Evolutionary conservation across 2,329 filamentous ascomycete genomes (phyloP).

Genomic region (Scytalidium sp.): DNA sequence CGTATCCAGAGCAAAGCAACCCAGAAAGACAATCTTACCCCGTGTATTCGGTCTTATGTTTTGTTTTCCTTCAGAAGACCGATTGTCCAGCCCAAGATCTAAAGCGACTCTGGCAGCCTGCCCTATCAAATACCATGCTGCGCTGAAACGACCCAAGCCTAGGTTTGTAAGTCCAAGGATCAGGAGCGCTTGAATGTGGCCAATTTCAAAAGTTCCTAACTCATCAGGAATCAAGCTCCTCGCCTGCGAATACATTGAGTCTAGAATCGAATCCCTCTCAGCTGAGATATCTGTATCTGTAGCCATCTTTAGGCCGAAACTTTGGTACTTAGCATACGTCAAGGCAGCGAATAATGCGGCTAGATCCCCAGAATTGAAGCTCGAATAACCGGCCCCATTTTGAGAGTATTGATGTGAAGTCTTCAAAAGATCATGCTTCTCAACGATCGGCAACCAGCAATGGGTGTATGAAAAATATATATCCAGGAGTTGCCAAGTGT

Average conservation of each 20-base stretch:
- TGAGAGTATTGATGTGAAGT: conserved; percentile 28
- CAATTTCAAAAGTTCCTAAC: conserved; percentile 44
- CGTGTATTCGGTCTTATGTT: conserved; percentile 22
- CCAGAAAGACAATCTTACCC: conserved; percentile 45
- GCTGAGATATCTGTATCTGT: conserved; percentile 2
- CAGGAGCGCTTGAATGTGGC: conserved; percentile 54
- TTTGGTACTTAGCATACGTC: conserved; percentile 54
- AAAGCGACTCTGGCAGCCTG: conserved; percentile 56
- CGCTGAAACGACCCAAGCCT: conserved; percentile 50
- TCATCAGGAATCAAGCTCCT: conserved; percentile 46
- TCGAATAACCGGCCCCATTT: conserved; percentile 3
- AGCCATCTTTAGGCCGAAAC: conserved; percentile 30
- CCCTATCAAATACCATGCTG: conserved; percentile 64
- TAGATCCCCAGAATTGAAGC: conserved; percentile 36
- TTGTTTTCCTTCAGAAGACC: conserved; percentile 16
- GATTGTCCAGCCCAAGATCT: conserved; percentile 37
- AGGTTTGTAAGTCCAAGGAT: conserved; percentile 62
- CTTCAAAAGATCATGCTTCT: conserved; percentile 48
- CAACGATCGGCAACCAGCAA: conserved; percentile 72
- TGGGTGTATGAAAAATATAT: conserved; percentile 75
- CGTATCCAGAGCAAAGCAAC: conserved; percentile 62
- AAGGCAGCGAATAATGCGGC: conserved; percentile 60
- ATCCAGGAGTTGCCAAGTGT: conserved; percentile 52
- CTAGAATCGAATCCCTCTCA: conserved; percentile 22
- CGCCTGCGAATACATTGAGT: conserved; percentile 49